These are phyloP conservation scores for Candida ortonii DNA, from an alignment of 805 yeast species.

Conservation along the genomic window DNA sequence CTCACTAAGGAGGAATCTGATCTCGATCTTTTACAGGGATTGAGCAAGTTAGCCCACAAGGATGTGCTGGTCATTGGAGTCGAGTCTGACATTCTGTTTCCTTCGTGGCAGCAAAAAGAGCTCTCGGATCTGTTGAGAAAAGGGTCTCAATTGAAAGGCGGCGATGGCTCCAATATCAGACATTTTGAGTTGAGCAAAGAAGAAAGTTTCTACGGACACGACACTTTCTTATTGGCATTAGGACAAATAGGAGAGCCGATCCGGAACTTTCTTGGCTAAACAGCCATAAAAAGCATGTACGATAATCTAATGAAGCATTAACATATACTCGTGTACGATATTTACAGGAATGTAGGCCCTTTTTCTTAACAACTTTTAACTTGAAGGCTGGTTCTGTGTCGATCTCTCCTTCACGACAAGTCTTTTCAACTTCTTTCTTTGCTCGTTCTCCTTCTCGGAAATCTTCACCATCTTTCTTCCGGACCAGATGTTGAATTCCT, in stretches of 20 bases:
- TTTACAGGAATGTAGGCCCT: background rate
- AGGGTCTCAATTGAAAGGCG: conserved; percentile 32
- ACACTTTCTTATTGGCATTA: conserved; percentile 78
- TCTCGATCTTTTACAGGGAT: conserved; percentile 63
- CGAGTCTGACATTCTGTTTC: conserved; percentile 88
- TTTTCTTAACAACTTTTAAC: background rate
- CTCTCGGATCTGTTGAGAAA: conserved; percentile 57
- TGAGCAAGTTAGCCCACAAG: conserved; percentile 58
- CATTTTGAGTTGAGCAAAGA: conserved; percentile 77
- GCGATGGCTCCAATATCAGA: conserved; percentile 40
- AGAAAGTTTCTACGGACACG: conserved; percentile 84
- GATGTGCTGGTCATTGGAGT: conserved; percentile 82
- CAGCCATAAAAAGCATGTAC: too few species aligned
- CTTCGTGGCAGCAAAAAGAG: conserved; percentile 92
- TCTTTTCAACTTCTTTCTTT: conserved; percentile 45
- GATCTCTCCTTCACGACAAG: conserved; percentile 18
- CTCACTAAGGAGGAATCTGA: conserved; percentile 53
- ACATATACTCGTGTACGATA: background rate
- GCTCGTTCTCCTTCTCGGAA: conserved; percentile 46
- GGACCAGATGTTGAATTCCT: conserved; percentile 75
- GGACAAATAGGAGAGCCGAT: conserved; percentile 81
- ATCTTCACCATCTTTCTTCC: conserved; percentile 63
- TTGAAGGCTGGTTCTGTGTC: conserved; percentile 1
- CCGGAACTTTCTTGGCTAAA: conserved; percentile 58
- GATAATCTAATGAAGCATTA: too few species aligned